Evolutionary conservation across 768 basidiomycete species (phyloP).

Genomic region (Lanmaoa pseudosensibilis): DNA sequence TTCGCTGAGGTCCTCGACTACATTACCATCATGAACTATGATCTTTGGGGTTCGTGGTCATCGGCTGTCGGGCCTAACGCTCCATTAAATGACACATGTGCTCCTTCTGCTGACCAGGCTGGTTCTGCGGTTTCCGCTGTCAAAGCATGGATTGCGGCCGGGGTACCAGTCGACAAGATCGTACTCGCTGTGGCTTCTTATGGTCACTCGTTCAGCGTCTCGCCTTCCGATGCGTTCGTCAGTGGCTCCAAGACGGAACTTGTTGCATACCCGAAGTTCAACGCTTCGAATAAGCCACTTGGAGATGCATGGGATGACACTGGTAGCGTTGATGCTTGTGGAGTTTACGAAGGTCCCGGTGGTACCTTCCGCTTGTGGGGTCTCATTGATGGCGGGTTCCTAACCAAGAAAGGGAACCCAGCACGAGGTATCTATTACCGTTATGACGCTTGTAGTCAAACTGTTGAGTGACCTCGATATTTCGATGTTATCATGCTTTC

Average conservation of each 20-base stretch:
- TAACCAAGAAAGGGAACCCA: slow-evolving; percentile 32
- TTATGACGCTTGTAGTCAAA: slow-evolving; percentile 72
- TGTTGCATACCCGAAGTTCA: slow-evolving; percentile 50
- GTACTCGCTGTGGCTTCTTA: slow-evolving; percentile 82
- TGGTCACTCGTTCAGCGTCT: slow-evolving; percentile 68
- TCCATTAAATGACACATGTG: slow-evolving; percentile 77
- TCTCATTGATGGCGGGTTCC: slow-evolving; percentile 55
- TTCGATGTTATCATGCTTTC: neutral
- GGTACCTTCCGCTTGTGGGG: slow-evolving; percentile 64
- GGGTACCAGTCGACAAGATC: slow-evolving; percentile 68
- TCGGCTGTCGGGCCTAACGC: slow-evolving; percentile 73
- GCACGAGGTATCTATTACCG: slow-evolving; percentile 50
- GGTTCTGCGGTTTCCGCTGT: slow-evolving; percentile 80
- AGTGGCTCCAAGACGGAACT: slow-evolving; percentile 37
- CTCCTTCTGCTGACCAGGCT: slow-evolving; percentile 50
- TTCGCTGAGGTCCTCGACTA: slow-evolving; percentile 73
- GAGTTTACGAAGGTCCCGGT: slow-evolving; percentile 42
- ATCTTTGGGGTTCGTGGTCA: slow-evolving; percentile 54
- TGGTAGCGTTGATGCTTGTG: slow-evolving; percentile 55
- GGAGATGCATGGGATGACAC: slow-evolving; percentile 58
- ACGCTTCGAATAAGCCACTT: slow-evolving; percentile 41
- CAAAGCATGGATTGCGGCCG: slow-evolving; percentile 69
- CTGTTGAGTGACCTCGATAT: slow-evolving; percentile 44
- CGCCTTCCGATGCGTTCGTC: slow-evolving; percentile 38
- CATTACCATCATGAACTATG: slow-evolving; percentile 67